Conservation (phyloP, 1,284 basidiomycete species). For the Sporisorium graminicola region DNA sequence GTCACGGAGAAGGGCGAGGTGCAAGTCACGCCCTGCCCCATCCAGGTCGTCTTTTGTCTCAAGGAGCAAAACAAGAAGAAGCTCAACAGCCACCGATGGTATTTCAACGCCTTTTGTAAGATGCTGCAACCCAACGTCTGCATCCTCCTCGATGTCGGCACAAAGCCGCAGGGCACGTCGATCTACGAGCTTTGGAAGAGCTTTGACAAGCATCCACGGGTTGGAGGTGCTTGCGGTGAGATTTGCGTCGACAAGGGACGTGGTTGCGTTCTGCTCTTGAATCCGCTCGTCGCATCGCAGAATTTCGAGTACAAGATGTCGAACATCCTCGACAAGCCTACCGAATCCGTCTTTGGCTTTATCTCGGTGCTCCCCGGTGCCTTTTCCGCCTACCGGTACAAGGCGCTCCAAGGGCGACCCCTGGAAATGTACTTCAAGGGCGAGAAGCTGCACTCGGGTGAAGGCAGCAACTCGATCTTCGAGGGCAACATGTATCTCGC, state of each 20-base stretch:
- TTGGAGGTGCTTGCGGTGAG: slow-evolving; percentile 94
- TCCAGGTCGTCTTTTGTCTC: slow-evolving; percentile 68
- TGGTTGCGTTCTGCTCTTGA: slow-evolving; percentile 73
- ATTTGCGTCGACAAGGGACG: slow-evolving; percentile 91
- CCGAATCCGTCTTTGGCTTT: slow-evolving; percentile 83
- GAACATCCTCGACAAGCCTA: slow-evolving; percentile 72
- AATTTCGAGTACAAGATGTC: slow-evolving; percentile 69
- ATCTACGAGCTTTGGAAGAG: slow-evolving; percentile 98
- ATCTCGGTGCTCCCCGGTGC: slow-evolving; percentile 93
- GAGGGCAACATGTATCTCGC: slow-evolving; percentile 67
- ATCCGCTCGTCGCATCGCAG: slow-evolving; percentile 78
- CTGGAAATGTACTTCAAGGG: slow-evolving; percentile 94
- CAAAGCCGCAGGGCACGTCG: slow-evolving; percentile 76
- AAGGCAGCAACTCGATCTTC: slow-evolving; percentile 61
- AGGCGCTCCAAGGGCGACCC: slow-evolving; percentile 85
- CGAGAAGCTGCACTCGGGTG: slow-evolving; percentile 75
- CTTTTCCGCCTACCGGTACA: slow-evolving; percentile 84
- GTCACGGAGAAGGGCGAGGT: slow-evolving; percentile 85
- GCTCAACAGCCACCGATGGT: slow-evolving; percentile 67
- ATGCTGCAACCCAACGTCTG: slow-evolving; percentile 82
- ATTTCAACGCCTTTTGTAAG: slow-evolving; percentile 69
- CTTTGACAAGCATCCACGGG: slow-evolving; percentile 93
- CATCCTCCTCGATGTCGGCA: slow-evolving; percentile 93
- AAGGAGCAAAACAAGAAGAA: slow-evolving; percentile 68
- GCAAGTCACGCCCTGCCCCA: slow-evolving; percentile 68